Percentiles rank a stretch among this genome's conserved stretches.
Evolutionary conservation across 306 rosid species (phyloP).

Genomic region (Cicer cuneatum): DNA sequence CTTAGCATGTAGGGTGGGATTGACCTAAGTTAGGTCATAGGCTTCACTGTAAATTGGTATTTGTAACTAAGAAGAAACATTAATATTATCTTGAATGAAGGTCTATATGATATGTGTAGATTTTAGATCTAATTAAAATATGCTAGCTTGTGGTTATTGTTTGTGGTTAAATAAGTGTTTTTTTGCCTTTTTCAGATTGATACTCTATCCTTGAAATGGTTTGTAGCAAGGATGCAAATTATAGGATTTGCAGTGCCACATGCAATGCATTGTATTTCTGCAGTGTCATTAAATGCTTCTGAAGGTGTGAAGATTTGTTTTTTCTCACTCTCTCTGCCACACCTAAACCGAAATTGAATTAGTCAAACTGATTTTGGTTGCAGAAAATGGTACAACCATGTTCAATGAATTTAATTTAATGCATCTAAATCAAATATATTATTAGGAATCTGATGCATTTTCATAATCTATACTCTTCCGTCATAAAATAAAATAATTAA

Average conservation of each 20-base stretch:
- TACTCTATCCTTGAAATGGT: neutral
- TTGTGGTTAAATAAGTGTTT: neutral
- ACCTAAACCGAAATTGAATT: neutral
- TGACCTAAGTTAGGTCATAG: too few species aligned
- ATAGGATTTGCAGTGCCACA: neutral
- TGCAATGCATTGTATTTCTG: neutral
- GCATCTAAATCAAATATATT: neutral
- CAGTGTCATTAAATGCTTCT: conserved; percentile 2
- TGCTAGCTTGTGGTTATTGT: neutral
- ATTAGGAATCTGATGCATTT: too few species aligned
- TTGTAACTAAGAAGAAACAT: too few species aligned
- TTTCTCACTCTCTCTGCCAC: neutral
- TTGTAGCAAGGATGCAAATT: neutral
- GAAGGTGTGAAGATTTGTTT: neutral
- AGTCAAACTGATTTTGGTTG: neutral
- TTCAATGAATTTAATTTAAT: neutral
- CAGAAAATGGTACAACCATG: neutral
- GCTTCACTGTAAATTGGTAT: too few species aligned
- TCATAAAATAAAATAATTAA: too few species aligned
- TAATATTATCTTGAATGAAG: neutral
- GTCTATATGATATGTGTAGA: too few species aligned
- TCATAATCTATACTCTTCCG: too few species aligned
- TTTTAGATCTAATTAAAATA: too few species aligned
- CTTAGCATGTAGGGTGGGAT: too few species aligned
- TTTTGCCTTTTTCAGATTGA: neutral